phyloP scores from a whole-genome alignment of 306 rosid species.

The Mimosa bimucronata region DNA sequence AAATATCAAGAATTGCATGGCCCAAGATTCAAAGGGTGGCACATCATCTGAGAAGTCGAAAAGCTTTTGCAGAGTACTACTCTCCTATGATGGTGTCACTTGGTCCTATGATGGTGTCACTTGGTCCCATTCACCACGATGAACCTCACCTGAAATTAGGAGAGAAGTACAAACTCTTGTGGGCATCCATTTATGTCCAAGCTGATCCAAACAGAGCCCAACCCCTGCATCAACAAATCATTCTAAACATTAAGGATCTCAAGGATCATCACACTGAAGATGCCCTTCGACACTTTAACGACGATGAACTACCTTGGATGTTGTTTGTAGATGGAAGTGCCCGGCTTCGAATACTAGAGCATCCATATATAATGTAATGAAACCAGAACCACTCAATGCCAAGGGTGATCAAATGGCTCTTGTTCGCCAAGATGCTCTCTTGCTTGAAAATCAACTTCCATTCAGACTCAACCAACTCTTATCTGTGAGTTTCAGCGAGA shows the following conservation, averaged over 20 bases:
- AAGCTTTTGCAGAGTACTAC: background rate
- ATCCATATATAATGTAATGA: background rate
- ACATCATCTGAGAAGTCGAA: background rate
- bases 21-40: constrained; percentile 38
- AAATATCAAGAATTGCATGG: background rate
- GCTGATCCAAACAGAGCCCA: background rate
- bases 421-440: background rate
- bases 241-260: background rate
- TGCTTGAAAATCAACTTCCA: constrained; percentile 7
- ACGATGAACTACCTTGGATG: background rate
- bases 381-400: background rate
- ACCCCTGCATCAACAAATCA: background rate
- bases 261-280: constrained; percentile 2
- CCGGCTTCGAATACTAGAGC: background rate
- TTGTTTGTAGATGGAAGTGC: constrained; percentile 12
- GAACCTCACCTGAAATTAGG: background rate
- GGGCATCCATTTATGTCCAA: background rate
- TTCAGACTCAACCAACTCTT: background rate
- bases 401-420: background rate
- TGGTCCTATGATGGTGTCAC: constrained; percentile 34
- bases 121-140: constrained; percentile 38
- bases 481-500: too few relatives aligned
- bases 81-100: constrained; percentile 15
- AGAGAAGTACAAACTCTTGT: constrained; percentile 18
- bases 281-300: background rate